Base-by-base conservation (phyloP, 768 basidiomycete genomes). In the Mycena floridula region DNA sequence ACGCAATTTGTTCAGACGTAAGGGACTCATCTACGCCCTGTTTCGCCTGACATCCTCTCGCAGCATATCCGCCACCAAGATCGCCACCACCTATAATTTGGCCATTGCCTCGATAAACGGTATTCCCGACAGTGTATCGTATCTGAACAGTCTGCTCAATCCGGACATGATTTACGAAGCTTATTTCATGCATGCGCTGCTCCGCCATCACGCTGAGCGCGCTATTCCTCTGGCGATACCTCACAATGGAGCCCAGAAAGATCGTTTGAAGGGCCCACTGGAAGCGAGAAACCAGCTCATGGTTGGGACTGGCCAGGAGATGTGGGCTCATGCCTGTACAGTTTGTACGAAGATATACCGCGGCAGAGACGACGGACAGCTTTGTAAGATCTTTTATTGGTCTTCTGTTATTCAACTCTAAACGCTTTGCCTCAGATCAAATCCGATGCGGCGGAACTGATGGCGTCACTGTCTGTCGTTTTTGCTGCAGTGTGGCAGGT, bases 311-410 rank as follows among this genome's bases (percentile, higher is more conserved):
- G 49, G 49, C 1, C 49, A 50, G 22, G 21, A 22, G 1, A 37
- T 43, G 41, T 50, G 45, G 49, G 37, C 45, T 7, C 49, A 50
- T 40, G 6, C 42, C 0, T 50, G 49, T 16, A n/a, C 39, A 12
- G 35, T 37, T 0, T 50, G 49, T 25, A 42, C 18, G 7, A 42
- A 49, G 20, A 21, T 50, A 0, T 46, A 50, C 7, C 25, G 43
- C 24, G 45, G 40, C 0, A 38, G 45, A 46, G 8, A 44, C n/a
- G 28, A n/a, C 28, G n/a, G n/a, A 30, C 28, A n/a, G n/a, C n/a
- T 30, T 9, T 30, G 28, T 30, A n/a, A 30, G 28, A 9, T 30
- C n/a, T n/a, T 9, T 30, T 30, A 9, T 30, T 9, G n/a, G n/a
- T n/a, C n/a, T n/a, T n/a, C n/a, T n/a, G n/a, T n/a, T n/a, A 30